Percentiles rank a stretch among this genome's conserved stretches.
Evolutionary conservation across 2,329 filamentous ascomycete species (phyloP).

Genomic region (Phialophora macrospora): DNA sequence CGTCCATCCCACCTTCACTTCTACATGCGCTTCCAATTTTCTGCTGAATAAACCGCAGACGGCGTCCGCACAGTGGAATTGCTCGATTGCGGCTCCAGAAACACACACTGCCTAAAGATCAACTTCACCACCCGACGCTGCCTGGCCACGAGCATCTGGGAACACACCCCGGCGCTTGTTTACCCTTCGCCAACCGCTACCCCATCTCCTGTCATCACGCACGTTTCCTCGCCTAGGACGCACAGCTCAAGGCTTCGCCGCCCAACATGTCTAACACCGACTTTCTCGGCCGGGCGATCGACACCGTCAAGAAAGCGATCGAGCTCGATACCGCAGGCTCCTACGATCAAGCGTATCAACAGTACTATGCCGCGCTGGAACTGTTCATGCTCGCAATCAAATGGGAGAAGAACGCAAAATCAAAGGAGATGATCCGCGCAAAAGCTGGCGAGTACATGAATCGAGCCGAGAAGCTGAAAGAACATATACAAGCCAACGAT

Average conservation of each 20-base stretch:
- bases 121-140: neutral
- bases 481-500: constrained; percentile 78
- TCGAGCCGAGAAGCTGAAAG: constrained; percentile 95
- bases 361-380: constrained; percentile 94
- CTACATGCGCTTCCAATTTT: neutral
- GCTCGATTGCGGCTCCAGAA: neutral
- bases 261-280: constrained; percentile 88
- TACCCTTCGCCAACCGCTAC: neutral
- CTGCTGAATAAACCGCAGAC: neutral
- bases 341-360: constrained; percentile 95
- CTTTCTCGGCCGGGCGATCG: constrained; percentile 95
- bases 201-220: neutral
- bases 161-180: constrained; percentile 15
- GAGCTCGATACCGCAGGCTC: constrained; percentile 93
- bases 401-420: constrained; percentile 98
- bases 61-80: neutral
- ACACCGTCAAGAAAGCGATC: constrained; percentile 96
- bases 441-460: constrained; percentile 99
- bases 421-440: constrained; percentile 94
- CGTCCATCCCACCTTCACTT: constrained; percentile 19
- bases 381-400: constrained; percentile 98
- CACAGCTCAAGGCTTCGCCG: neutral
- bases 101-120: neutral
- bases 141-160: neutral
- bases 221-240: neutral